Evolutionary conservation across 176 grass and related monocot species (phyloP), one percentile per base, ranked within the genome.

Genomic region (Hsuehochloa calcarea): DNA sequence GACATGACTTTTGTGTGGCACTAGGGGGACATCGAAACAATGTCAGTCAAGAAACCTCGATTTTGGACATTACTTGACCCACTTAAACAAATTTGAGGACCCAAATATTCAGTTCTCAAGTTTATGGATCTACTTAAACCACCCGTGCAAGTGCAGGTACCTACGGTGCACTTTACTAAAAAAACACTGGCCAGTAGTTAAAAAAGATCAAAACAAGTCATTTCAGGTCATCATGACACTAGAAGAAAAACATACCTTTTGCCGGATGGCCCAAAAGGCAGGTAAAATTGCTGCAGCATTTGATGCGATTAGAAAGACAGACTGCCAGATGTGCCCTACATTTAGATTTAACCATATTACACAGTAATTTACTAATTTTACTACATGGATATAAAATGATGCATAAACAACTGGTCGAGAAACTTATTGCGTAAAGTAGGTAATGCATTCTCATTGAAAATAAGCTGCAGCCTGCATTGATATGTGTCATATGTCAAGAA

Each of bases 271-370:
- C 96, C 96, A 93, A 61, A 88, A 93, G 87, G 96, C 91, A 78
- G 93, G 96, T 70, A 98, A 91, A 75, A 92, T 89, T 72, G 93
- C 93, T 80, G 93, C 96, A 71, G 83, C 96, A 92, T 98, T 98
- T 81, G 96, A 98, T 72, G 93, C 86, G 20, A 98, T 90, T 78
- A 95, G 88, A 93, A 92, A 98, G 55, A 98, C 89, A 67, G 91
- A 93, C 68, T 98, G 96, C 93, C 89, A 90, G 45, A 98, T 90
- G 80, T 98, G 96, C 62, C 96, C 96, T 98, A 78, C 72, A 89
- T 64, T 89, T 71, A 78, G 46, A 71, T 78, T 45, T 62, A 70
- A 49, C 26, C 72, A 80, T 76, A 63, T 83, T 64, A 90, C 25
- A 70, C 52, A 56, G 34, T 61, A 75, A 70, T 60, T 58, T 77